phyloP scores from a whole-genome alignment of 345 rosid species.

The Melaleuca quinquenervia region DNA sequence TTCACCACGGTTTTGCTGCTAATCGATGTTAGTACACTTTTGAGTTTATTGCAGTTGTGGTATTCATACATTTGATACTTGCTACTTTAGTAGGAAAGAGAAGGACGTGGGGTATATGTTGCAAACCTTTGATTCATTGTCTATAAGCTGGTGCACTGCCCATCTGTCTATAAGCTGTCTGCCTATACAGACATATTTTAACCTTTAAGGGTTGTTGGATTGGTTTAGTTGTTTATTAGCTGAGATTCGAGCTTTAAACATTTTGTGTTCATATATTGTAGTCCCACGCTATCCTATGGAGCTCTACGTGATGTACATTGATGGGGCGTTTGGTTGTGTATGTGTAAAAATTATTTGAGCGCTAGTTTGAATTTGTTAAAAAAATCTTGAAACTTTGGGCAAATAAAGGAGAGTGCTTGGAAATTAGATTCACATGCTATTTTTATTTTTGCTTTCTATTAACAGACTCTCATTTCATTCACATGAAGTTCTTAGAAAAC shows the following conservation, averaged over 20 bases:
- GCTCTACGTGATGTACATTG: not conserved
- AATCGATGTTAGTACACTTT: not conserved
- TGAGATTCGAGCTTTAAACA: not conserved
- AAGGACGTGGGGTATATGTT: not conserved
- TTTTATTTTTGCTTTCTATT: not conserved
- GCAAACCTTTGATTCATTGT: not conserved
- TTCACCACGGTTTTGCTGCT: conserved; percentile 7
- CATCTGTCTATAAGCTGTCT: not conserved
- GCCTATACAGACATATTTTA: not conserved
- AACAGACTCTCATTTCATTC: not conserved
- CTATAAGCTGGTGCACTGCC: not conserved
- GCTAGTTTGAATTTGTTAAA: not conserved
- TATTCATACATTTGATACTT: not conserved
- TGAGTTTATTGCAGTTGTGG: not conserved
- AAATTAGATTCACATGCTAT: not conserved
- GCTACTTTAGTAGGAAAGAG: not conserved
- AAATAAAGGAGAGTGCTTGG: not conserved
- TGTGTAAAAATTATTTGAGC: not conserved
- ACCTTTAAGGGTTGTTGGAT: not conserved
- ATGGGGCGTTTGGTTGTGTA: not conserved
- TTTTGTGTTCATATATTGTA: not conserved
- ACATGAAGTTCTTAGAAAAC: not conserved
- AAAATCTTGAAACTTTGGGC: not conserved
- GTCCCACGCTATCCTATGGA: not conserved
- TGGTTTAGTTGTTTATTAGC: not conserved